Percentiles rank a stretch among this genome's conserved stretches.
Conservation (phyloP, 768 basidiomycete genomes). For the Russula sp. region DNA sequence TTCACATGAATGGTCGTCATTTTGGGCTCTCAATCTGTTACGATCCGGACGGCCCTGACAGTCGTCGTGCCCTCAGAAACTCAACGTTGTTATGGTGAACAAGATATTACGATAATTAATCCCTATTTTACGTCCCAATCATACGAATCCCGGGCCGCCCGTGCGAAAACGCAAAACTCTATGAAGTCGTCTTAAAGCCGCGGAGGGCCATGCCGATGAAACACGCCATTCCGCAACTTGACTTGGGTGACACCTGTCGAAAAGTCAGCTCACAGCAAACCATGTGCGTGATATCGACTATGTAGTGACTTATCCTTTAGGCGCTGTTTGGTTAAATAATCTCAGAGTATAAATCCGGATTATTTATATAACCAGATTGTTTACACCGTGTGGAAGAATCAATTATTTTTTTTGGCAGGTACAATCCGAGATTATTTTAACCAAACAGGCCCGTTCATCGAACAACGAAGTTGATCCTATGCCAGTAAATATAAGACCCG, state of each 20-base stretch:
- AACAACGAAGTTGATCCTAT: slow-evolving; percentile 43
- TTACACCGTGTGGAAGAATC: too few species aligned
- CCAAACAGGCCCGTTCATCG: too few species aligned
- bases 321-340: too few species aligned
- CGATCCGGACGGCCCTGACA: not conserved
- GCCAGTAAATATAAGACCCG: slow-evolving; percentile 45
- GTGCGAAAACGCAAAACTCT: not conserved
- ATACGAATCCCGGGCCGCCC: too few species aligned
- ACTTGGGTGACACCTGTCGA: slow-evolving; percentile 2
- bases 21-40: not conserved
- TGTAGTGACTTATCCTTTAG: too few species aligned
- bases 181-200: not conserved
- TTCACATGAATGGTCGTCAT: not conserved
- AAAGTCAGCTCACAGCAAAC: not conserved
- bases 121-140: too few species aligned
- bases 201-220: too few species aligned
- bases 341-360: too few species aligned
- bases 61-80: not conserved
- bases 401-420: too few species aligned
- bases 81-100: not conserved
- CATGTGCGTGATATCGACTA: slow-evolving; percentile 17
- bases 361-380: too few species aligned
- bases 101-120: too few species aligned
- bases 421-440: too few species aligned
- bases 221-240: slow-evolving; percentile 2